phyloP scores from a whole-genome alignment of 768 basidiomycete genomes.

The Termitomyces sp. region DNA sequence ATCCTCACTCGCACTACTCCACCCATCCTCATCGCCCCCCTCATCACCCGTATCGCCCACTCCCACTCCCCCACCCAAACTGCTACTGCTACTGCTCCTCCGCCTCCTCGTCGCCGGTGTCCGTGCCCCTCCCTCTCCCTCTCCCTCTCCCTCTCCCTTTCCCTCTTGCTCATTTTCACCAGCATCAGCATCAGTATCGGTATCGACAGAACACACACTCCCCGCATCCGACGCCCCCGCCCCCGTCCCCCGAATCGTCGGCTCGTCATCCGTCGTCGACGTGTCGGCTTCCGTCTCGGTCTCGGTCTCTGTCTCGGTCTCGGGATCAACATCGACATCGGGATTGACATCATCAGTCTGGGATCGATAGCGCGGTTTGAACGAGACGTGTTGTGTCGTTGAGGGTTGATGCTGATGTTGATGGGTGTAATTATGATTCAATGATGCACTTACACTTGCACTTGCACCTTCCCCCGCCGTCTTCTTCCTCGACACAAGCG shows the following conservation, averaged over 20 bases:
- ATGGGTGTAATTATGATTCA: background rate
- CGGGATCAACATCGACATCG: too few relatives aligned
- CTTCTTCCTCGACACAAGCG: background rate
- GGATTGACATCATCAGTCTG: too few relatives aligned
- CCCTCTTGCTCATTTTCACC: too few relatives aligned
- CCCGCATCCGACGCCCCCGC: slow-evolving; percentile 17
- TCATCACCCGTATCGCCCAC: too few relatives aligned
- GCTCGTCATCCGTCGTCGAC: slow-evolving; percentile 71
- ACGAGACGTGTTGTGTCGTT: background rate
- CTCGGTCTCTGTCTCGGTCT: slow-evolving; percentile 48
- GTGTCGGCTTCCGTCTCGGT: slow-evolving; percentile 59
- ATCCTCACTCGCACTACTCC: too few relatives aligned
- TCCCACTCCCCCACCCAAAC: too few relatives aligned
- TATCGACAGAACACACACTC: slow-evolving; percentile 6
- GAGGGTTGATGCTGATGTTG: background rate
- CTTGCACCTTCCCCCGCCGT: too few relatives aligned
- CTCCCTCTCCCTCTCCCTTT: too few relatives aligned
- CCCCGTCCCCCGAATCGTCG: slow-evolving; percentile 52
- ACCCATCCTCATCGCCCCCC: too few relatives aligned
- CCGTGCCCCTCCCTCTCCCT: too few relatives aligned
- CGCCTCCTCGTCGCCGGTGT: too few relatives aligned
- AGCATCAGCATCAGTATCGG: slow-evolving; percentile 2
- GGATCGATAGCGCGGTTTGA: background rate
- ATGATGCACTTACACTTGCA: background rate
- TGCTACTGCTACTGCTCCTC: too few relatives aligned